Conservation (phyloP, 371 early-diverging fungal species). For the Batrachochytrium dendrobatidis region DNA sequence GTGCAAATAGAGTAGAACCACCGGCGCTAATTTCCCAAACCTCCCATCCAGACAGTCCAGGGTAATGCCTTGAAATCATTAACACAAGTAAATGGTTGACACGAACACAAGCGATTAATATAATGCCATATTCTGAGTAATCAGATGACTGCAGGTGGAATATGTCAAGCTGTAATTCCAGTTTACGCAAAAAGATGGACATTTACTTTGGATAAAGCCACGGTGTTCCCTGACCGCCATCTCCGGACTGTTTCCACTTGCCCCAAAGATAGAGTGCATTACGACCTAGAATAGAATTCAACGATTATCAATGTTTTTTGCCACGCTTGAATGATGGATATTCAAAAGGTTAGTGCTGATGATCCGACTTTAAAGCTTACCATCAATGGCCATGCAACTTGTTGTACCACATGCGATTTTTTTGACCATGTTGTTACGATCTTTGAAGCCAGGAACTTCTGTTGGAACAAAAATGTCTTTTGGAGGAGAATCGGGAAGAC, state of each 20-base stretch:
- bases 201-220: slow-evolving; percentile 12
- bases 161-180: too few relatives aligned
- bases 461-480: slow-evolving; percentile 7
- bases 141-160: background rate
- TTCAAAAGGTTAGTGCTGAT: too few relatives aligned
- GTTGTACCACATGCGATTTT: slow-evolving; percentile 7
- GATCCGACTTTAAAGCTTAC: too few relatives aligned
- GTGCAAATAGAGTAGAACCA: background rate
- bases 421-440: slow-evolving; percentile 7
- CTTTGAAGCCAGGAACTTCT: slow-evolving; percentile 3
- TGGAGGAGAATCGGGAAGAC: slow-evolving; percentile 6
- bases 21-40: slow-evolving; percentile 6
- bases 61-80: background rate
- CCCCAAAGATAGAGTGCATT: slow-evolving; percentile 9
- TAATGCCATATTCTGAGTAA: background rate
- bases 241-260: slow-evolving; percentile 11
- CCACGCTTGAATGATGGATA: too few relatives aligned
- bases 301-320: too few relatives aligned
- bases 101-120: background rate
- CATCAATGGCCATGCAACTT: slow-evolving; percentile 5
- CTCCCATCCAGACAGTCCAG: slow-evolving; percentile 7
- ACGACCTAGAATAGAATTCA: too few relatives aligned
- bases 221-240: slow-evolving; percentile 11
- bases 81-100: too few relatives aligned
- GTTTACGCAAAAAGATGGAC: too few relatives aligned